These are phyloP conservation scores for Bruguiera hainesii DNA, from an alignment of 441 rosid species.

Conservation along the genomic window DNA sequence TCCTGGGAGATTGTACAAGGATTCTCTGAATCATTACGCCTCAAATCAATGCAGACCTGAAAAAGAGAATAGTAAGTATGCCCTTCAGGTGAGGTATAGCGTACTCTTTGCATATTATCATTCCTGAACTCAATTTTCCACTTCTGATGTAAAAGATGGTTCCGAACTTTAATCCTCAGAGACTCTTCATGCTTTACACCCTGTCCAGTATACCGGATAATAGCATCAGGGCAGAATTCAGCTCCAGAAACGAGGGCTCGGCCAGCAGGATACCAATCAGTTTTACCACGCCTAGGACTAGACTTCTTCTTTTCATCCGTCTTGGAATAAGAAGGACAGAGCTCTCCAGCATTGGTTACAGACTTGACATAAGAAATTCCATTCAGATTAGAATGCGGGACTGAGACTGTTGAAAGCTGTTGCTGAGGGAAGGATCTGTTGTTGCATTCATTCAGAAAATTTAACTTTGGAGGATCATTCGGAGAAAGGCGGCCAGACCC, in stretches of 20 bases:
- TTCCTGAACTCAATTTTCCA: slow-evolving; percentile 49
- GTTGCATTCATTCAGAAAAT: slow-evolving; percentile 9
- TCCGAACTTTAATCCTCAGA: slow-evolving; percentile 28
- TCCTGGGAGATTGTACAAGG: slow-evolving; percentile 19
- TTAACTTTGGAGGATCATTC: slow-evolving; percentile 7
- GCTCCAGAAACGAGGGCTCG: slow-evolving; percentile 41
- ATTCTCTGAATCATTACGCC: slow-evolving; percentile 6
- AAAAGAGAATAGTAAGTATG: slow-evolving; percentile 47
- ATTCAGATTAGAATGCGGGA: slow-evolving; percentile 26
- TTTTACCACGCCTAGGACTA: slow-evolving; percentile 11
- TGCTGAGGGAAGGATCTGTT: no score
- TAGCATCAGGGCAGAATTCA: slow-evolving; percentile 49
- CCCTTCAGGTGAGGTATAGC: slow-evolving; percentile 67
- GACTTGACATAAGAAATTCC: slow-evolving; percentile 20
- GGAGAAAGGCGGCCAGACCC: slow-evolving; percentile 19
- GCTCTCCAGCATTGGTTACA: slow-evolving; percentile 17
- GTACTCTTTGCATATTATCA: slow-evolving; percentile 29
- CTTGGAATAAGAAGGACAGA: slow-evolving; percentile 20
- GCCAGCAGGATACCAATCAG: slow-evolving; percentile 42
- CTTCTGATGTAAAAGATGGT: slow-evolving; percentile 54
- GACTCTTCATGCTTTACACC: slow-evolving; percentile 1
- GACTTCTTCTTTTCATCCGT: background rate
- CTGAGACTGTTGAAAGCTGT: slow-evolving; percentile 14
- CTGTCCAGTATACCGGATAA: slow-evolving; percentile 31
- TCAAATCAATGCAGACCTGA: slow-evolving; percentile 41